Evolutionary conservation across 208 protist genomes (phyloP).

Genomic region (Crithidia acanthocephali): DNA sequence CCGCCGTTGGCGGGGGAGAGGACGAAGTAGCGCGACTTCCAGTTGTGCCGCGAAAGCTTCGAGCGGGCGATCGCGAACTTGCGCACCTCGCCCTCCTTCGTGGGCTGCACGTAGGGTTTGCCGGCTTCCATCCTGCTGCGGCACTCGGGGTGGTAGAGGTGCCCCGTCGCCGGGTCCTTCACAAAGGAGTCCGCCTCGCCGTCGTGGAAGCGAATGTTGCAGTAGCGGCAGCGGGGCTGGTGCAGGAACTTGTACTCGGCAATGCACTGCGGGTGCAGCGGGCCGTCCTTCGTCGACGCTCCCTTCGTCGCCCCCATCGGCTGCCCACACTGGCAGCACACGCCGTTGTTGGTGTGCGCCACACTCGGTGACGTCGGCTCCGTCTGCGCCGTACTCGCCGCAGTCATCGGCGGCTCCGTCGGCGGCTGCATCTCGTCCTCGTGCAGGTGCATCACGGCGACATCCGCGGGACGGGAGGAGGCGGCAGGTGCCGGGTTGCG

Average conservation of each 20-base stretch:
- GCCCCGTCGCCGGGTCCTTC: conserved; percentile 36
- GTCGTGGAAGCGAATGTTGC: conserved; percentile 45
- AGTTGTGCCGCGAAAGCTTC: conserved; percentile 50
- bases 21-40: conserved; percentile 55
- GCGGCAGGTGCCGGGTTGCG: conserved; percentile 4
- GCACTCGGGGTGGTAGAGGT: conserved; percentile 42
- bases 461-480: neutral
- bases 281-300: conserved; percentile 34
- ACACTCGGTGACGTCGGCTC: conserved; percentile 2
- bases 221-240: conserved; percentile 52
- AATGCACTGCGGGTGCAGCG: conserved; percentile 45
- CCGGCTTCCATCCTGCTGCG: conserved; percentile 15
- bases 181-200: conserved; percentile 30
- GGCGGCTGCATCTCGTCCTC: conserved; percentile 18
- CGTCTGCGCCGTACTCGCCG: conserved; percentile 6
- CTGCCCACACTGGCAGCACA: conserved; percentile 47
- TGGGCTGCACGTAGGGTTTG: conserved; percentile 37
- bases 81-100: conserved; percentile 39
- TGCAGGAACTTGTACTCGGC: conserved; percentile 47
- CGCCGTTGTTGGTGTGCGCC: neutral
- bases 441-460: conserved; percentile 1
- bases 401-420: neutral
- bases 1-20: conserved; percentile 31
- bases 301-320: conserved; percentile 33
- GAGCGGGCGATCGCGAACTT: conserved; percentile 55